Base-by-base conservation (phyloP, 176 grass and related monocot genomes). In the Oryza coarctata region DNA sequence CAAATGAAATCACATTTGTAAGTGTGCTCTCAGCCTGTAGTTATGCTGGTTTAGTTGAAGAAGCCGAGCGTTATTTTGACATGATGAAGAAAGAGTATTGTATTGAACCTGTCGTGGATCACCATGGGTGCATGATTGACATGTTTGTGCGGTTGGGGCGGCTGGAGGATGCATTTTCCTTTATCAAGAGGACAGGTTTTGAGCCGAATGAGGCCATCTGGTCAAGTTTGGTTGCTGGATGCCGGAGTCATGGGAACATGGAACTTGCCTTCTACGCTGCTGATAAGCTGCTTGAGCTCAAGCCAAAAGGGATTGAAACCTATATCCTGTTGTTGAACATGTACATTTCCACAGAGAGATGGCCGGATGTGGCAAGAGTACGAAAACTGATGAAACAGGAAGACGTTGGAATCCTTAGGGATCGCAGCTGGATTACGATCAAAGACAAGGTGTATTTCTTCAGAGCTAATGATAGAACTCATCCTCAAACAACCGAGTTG, bases 151-250 rank as follows among this genome's bases (percentile, higher is more conserved):
- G 89, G 44, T 75, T 91, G 76, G 94, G 94, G 22, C 38, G 75
- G 58, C 30, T 97, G 86, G 87, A 92, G 3, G 94, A 94, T 84
- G 94, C 94, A 67, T 97, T 97, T 72, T 82, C 60, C 52, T 97
- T 90, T 58, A 85, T 97, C 9, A 68, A 82, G 40, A 90, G 73
- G 38, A 89, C 76, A 13, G 70, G 65, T 65, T 94, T 94, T 22
- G 52, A 89, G 45, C 89, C 87, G 1, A 97, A 86, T 33, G 94
- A 97, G 82, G 77, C 90, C 41, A 94, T 97, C 49, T 97, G 94
- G 94, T 97, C 91, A 13, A 97, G 92, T 73, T 84, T 97, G 73
- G 82, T 97, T 49, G 94, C 94, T 84, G 91, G 94, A 52, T 97
- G 88, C 57, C 87, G 91, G 72, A 94, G 89, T 29, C 94, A 90